phyloP scores from a whole-genome alignment of 108 stramenopile genomes.

The Licmophora abbreviata region DNA sequence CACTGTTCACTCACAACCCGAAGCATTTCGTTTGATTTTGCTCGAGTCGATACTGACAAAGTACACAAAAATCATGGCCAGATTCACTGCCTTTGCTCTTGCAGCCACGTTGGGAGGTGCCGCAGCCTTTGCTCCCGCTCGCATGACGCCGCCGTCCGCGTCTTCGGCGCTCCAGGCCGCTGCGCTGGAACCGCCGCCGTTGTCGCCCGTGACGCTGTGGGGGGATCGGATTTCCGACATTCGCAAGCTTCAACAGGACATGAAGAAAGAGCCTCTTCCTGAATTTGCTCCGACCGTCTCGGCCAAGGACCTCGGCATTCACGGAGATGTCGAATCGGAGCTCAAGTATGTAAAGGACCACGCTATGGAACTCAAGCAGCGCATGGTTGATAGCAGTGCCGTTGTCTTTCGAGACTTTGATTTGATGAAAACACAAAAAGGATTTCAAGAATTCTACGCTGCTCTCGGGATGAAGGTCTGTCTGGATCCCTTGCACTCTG shows the following conservation, averaged over 20 bases:
- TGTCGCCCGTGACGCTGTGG: constrained; percentile 66
- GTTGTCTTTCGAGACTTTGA: constrained; percentile 80
- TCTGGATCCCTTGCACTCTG: constrained; percentile 81
- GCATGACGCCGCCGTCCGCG: not conserved
- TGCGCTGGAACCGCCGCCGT: constrained; percentile 29
- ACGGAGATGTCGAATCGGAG: constrained; percentile 42
- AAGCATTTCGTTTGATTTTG: too few relatives aligned
- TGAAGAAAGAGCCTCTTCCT: constrained; percentile 23
- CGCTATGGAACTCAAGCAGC: constrained; percentile 59
- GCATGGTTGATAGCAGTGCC: constrained; percentile 63
- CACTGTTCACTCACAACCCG: too few relatives aligned
- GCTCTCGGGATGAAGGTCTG: constrained; percentile 80
- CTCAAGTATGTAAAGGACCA: constrained; percentile 53
- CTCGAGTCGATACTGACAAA: too few relatives aligned
- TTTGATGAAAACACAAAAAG: constrained; percentile 74
- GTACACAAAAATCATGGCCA: too few relatives aligned
- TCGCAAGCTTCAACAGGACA: constrained; percentile 34
- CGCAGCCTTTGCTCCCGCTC: constrained; percentile 2
- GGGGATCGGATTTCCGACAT: constrained; percentile 58
- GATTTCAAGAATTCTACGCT: constrained; percentile 70
- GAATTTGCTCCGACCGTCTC: constrained; percentile 63
- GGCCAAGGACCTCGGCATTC: constrained; percentile 43
- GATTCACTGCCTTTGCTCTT: too few relatives aligned
- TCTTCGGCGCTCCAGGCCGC: not conserved
- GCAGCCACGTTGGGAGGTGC: not conserved